Evolutionary conservation across 1,284 basidiomycete species (phyloP), one percentile per base, ranked within the genome.

Genomic region (Coniophora puteana): DNA sequence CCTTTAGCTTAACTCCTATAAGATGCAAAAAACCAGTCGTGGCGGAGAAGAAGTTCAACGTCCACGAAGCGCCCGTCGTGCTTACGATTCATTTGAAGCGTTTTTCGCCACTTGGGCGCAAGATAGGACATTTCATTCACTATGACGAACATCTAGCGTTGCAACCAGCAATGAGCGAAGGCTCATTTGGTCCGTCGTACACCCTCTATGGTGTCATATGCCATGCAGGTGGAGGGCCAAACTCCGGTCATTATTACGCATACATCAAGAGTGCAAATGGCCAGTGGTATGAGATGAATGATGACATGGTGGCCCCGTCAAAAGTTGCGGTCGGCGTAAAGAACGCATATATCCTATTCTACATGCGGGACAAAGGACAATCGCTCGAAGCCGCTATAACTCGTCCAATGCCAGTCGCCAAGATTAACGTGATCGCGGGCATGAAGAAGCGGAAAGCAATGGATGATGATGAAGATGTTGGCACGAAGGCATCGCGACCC

Each of bases 41-140:
- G 43, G 93, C 93, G 4, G 82, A 89, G 52, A 97, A 97, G 63
- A 77, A 78, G 24, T 93, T 96, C 60, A 89, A 87, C 12, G 71
- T 99, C 40, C 82, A 95, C 41, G 77, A 91, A 43, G 89, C 93
- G 2, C 96, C 96, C 1, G 66, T 80, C 16, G 84, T 94, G n/a
- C 75, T 99, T 25, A 97, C 94, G 0, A 74, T 99, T n/a, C 96
- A 99, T 57, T 70, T 99, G 29, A 99, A 99, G 67, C 83, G 96
- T 14, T 99, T 99, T 64, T 88, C 89, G 8, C 88, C 90, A 0
- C 71, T 89, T 37, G 95, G 95, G 16, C 76, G 84, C 45, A 98
- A 98, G 68, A 83, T 96, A 34, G 78, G 76, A 3, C 82, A 89
- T 38, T 67, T 71, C 27, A 72, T 99, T 49, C 70, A 77, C 11